A percentile compares a stretch with the other conserved stretches of the same genome.
Conservation (phyloP, 352 stramenopile genomes). For the Phytophthora fragariaefolia region DNA sequence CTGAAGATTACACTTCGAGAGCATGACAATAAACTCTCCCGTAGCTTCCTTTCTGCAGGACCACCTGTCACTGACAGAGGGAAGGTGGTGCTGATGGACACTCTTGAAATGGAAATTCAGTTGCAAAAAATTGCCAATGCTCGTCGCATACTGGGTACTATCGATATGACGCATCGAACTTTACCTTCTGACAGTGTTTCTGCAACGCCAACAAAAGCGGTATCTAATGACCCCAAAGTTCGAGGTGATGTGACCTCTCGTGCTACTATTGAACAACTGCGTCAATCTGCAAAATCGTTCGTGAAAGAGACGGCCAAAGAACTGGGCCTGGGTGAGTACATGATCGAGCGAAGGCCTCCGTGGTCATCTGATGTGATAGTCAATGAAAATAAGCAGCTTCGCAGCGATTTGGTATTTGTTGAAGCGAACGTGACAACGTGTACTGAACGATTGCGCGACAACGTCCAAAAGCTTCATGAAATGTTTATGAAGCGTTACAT, state of each 20-base stretch:
- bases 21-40: conserved; percentile 48
- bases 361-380: conserved; percentile 46
- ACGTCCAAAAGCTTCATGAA: conserved; percentile 66
- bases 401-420: conserved; percentile 45
- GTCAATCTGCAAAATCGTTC: conserved; percentile 49
- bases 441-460: conserved; percentile 55
- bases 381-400: conserved; percentile 19
- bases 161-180: conserved; percentile 40
- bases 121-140: conserved; percentile 60
- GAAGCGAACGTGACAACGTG: conserved; percentile 56
- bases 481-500: conserved; percentile 57
- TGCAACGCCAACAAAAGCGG: background rate
- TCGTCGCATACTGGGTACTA: conserved; percentile 35
- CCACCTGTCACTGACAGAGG: conserved; percentile 34
- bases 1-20: conserved; percentile 50
- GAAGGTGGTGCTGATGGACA: conserved; percentile 35
- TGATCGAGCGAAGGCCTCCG: conserved; percentile 40
- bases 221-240: background rate
- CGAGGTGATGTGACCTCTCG: conserved; percentile 5
- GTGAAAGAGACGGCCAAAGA: conserved; percentile 59
- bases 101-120: conserved; percentile 54
- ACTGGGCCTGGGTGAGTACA: conserved; percentile 44
- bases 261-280: conserved; percentile 46
- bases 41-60: conserved; percentile 50
- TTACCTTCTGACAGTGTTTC: background rate